Evolutionary conservation across 495 filamentous ascomycete species (phyloP).

Genomic region (Paragyromitra xinjiangensis): DNA sequence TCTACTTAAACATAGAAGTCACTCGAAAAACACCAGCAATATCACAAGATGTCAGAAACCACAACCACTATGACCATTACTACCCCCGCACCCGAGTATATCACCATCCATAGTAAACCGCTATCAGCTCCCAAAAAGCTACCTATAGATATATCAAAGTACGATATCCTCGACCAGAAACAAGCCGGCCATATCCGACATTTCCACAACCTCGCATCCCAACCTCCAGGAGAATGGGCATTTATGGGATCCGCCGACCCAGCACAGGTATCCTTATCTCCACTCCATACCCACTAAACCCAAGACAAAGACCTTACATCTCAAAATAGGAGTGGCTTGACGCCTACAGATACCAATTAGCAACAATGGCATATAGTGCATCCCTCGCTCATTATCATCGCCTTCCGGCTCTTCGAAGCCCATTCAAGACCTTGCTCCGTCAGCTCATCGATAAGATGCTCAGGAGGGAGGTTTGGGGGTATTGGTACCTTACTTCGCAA

Average conservation of each 20-base stretch:
- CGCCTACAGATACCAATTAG: slow-evolving; percentile 60
- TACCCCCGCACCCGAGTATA: not conserved
- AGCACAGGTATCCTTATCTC: slow-evolving; percentile 21
- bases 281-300: not conserved
- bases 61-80: not conserved
- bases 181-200: slow-evolving; percentile 59
- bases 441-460: slow-evolving; percentile 59
- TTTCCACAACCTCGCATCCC: slow-evolving; percentile 59
- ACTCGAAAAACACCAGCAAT: not conserved
- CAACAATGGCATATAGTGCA: slow-evolving; percentile 59
- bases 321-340: slow-evolving; percentile 58
- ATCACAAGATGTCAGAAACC: not conserved
- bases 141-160: slow-evolving; percentile 23
- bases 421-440: slow-evolving; percentile 52
- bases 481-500: slow-evolving; percentile 59
- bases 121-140: slow-evolving; percentile 16
- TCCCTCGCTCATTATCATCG: slow-evolving; percentile 58
- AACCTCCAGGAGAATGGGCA: slow-evolving; percentile 58
- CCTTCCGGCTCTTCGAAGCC: slow-evolving; percentile 54
- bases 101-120: not conserved
- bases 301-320: not conserved
- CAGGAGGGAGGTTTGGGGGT: slow-evolving; percentile 59
- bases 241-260: slow-evolving; percentile 59
- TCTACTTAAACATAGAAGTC: not conserved
- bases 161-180: slow-evolving; percentile 16